Base-by-base conservation (phyloP, 176 grass and related monocot genomes). In the Puccinellia tenuiflora region DNA sequence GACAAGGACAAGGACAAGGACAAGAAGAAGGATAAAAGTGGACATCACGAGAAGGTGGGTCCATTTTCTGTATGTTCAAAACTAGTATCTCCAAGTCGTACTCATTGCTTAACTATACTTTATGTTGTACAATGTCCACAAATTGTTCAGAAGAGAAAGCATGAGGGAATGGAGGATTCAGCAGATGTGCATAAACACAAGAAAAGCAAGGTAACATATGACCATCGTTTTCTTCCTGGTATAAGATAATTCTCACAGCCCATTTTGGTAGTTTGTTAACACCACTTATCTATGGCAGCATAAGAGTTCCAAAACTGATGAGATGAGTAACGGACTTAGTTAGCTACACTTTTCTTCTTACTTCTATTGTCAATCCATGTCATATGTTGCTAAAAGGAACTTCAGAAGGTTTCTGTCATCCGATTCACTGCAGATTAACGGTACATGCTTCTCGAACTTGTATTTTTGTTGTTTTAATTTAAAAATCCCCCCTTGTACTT, bases 1-100 rank as follows among this genome's bases (percentile, higher is more conserved):
- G 92, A 93, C 61, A 98, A 94, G 77, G 91, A 96, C 61, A 89
- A 86, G 81, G 91, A 93, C 62, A 96, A 91, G 80, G 95, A 98
- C 62, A 98, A 91, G 79, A 95, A 93, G 82, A 98, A 95, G 50
- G 92, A 95, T 88, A 98, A 98, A 87, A 94, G 84, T 84, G 91
- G 92, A 2, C 91, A 95, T 87, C 92, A 93, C 77, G 90, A 98
- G 31, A 93, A 96, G 92, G 95, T 98, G 28, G 6, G 50, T 75
- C 22, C 69, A 29, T 84, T 56, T 85, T 55, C 9, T 86, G 18
- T 74, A 57, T 78, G 22, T 79, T 64, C 3, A 71, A 65, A 61
- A 46, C 25, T 42, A 37, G 43, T 51, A 68, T 42, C 15, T 61
- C 22, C 22, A 20, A 65, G 20, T 30, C 12, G 25, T 84, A 47